phyloP scores from a whole-genome alignment of 1,139 yeast species.

The Suhomyces bolitotheri region DNA sequence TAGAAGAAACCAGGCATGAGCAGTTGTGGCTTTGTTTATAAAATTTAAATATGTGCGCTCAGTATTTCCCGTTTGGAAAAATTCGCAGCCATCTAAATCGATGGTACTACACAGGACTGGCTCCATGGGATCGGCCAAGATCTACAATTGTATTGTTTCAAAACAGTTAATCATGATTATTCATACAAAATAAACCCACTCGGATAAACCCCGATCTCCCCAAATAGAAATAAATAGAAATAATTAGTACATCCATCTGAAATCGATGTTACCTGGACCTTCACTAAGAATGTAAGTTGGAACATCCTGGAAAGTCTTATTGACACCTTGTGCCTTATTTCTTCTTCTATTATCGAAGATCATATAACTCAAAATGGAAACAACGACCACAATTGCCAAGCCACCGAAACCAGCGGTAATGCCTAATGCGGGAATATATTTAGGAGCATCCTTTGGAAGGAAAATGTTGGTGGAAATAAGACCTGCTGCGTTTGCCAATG shows the following conservation, averaged over 20 bases:
- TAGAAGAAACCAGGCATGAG: no score
- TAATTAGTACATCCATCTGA: constrained; percentile 47
- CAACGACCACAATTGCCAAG: constrained; percentile 26
- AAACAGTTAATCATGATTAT: no score
- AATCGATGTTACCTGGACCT: constrained; percentile 48
- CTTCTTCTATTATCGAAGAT: constrained; percentile 43
- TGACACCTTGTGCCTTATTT: constrained; percentile 43
- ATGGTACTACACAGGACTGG: no score
- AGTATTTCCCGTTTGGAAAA: no score
- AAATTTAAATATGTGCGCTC: no score
- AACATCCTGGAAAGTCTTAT: constrained; percentile 41
- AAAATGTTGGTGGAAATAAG: constrained; percentile 34
- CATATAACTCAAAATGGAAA: constrained; percentile 30
- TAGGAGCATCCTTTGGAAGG: constrained; percentile 32
- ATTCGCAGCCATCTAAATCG: no score
- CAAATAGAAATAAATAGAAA: no score
- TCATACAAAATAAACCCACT: no score
- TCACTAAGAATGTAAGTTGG: constrained; percentile 45
- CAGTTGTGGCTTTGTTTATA: no score
- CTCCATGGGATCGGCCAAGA: no score
- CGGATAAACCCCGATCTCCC: no score
- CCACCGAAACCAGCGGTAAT: constrained; percentile 38
- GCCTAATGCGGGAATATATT: constrained; percentile 33
- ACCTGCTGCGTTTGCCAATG: constrained; percentile 37
- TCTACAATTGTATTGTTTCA: no score